Conservation (phyloP, 2,329 filamentous ascomycete species). For the Trichoderma sp. region DNA sequence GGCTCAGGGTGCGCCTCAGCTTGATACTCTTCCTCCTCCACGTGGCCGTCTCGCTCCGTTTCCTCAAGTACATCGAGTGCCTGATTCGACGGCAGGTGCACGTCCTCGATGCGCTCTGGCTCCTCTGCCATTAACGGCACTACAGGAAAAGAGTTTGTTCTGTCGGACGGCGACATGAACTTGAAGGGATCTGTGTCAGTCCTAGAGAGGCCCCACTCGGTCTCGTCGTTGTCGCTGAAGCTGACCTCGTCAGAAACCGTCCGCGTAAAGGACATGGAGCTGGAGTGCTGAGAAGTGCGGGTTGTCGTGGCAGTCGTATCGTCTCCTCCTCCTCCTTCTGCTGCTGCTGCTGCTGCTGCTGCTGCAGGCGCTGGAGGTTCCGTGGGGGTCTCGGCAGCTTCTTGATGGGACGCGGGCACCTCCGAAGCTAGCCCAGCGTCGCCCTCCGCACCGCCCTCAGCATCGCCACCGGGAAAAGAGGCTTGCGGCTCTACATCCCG, state of each 20-base stretch:
- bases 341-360: background rate
- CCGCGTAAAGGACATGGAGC: slow-evolving; percentile 64
- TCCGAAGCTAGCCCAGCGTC: slow-evolving; percentile 36
- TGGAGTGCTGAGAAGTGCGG: slow-evolving; percentile 55
- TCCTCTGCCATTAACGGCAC: slow-evolving; percentile 49
- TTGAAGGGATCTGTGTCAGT: slow-evolving; percentile 57
- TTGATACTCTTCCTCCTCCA: slow-evolving; percentile 45
- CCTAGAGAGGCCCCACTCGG: slow-evolving; percentile 58
- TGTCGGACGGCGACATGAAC: slow-evolving; percentile 59
- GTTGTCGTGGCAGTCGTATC: slow-evolving; percentile 4
- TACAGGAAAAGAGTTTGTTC: slow-evolving; percentile 65
- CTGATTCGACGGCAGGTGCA: slow-evolving; percentile 52
- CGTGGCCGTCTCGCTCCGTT: slow-evolving; percentile 52
- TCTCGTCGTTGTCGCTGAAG: slow-evolving; percentile 61
- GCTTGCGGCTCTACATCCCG: slow-evolving; percentile 30
- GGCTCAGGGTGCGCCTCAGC: slow-evolving; percentile 29
- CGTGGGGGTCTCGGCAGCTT: slow-evolving; percentile 21
- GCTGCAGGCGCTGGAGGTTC: slow-evolving; percentile 5
- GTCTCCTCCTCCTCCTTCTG: background rate
- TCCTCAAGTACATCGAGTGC: slow-evolving; percentile 57
- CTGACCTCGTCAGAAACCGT: slow-evolving; percentile 65
- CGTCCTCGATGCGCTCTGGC: slow-evolving; percentile 38
- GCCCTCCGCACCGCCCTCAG: slow-evolving; percentile 35
- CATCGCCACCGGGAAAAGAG: slow-evolving; percentile 34
- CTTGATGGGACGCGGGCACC: slow-evolving; percentile 27